A percentile compares a stretch with the other conserved stretches of the same genome.
phyloP scores from a whole-genome alignment of 2,329 filamentous ascomycete species.

The Beauveria sp. region DNA sequence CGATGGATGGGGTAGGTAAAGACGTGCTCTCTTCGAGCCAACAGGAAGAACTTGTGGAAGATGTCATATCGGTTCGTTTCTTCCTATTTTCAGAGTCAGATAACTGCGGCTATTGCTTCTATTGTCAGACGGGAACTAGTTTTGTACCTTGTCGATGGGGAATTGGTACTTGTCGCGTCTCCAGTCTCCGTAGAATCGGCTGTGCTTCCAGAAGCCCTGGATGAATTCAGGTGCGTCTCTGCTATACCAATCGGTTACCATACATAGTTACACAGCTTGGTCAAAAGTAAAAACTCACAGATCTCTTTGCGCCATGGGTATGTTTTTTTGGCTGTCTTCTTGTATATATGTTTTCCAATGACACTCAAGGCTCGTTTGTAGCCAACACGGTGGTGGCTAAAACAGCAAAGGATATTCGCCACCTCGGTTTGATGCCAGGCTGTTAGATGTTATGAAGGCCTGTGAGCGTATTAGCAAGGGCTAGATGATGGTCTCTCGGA shows the following conservation, averaged over 20 bases:
- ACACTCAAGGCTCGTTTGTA: neutral
- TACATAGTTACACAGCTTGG: conserved; percentile 6
- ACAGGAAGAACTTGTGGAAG: conserved; percentile 68
- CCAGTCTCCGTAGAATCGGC: conserved; percentile 61
- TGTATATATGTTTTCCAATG: neutral
- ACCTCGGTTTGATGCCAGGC: neutral
- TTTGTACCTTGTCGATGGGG: conserved; percentile 65
- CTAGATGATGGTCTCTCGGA: neutral
- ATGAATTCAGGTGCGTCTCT: neutral
- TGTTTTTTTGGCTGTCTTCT: neutral
- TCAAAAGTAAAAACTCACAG: neutral
- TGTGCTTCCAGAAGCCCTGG: conserved; percentile 48
- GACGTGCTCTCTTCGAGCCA: conserved; percentile 45
- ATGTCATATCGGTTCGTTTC: conserved; percentile 77
- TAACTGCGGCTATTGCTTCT: no score
- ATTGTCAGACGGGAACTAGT: neutral
- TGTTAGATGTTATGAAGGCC: neutral
- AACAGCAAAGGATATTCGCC: neutral
- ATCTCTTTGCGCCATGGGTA: neutral
- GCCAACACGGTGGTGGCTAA: neutral
- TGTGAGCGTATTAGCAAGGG: neutral
- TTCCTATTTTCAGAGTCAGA: conserved; percentile 32
- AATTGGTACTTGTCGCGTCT: conserved; percentile 66
- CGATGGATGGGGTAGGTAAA: conserved; percentile 16
- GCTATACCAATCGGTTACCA: conserved; percentile 13